phyloP scores from a whole-genome alignment of 2,329 filamentous ascomycete species.

The Xylariaceae sp. region DNA sequence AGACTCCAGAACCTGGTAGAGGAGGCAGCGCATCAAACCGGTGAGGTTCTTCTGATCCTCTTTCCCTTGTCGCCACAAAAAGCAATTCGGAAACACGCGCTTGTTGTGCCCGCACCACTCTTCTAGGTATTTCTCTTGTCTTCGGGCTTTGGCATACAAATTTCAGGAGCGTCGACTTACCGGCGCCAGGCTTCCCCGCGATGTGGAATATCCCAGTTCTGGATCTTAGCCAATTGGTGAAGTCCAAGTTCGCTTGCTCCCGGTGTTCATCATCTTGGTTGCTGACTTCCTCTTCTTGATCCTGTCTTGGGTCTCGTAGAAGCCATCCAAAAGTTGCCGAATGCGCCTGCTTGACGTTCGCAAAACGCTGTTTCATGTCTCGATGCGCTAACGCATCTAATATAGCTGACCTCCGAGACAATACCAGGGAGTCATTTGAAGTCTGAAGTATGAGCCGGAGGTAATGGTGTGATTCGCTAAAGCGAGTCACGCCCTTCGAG shows the following conservation, averaged over 20 bases:
- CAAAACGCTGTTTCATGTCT: conserved; percentile 12
- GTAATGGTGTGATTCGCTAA: neutral
- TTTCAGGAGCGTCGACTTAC: conserved; percentile 28
- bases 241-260: conserved; percentile 1
- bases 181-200: conserved; percentile 25
- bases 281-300: neutral
- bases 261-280: neutral
- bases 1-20: conserved; percentile 16
- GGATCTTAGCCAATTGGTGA: conserved; percentile 13
- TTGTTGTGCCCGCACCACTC: conserved; percentile 13
- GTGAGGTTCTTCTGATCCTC: conserved; percentile 17
- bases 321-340: conserved; percentile 12
- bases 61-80: conserved; percentile 23
- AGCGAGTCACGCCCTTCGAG: neutral
- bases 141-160: conserved; percentile 12
- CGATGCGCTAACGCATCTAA: conserved; percentile 1
- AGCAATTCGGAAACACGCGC: conserved; percentile 15
- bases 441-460: conserved; percentile 1
- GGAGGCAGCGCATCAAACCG: conserved; percentile 18
- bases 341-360: conserved; percentile 10
- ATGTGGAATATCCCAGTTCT: conserved; percentile 19
- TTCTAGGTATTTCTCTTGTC: conserved; percentile 8
- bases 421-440: conserved; percentile 2
- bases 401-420: neutral
- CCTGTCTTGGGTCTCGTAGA: conserved; percentile 1